Base-by-base conservation (phyloP, 805 yeast genomes). In the Blastobotrys attinorum region DNA sequence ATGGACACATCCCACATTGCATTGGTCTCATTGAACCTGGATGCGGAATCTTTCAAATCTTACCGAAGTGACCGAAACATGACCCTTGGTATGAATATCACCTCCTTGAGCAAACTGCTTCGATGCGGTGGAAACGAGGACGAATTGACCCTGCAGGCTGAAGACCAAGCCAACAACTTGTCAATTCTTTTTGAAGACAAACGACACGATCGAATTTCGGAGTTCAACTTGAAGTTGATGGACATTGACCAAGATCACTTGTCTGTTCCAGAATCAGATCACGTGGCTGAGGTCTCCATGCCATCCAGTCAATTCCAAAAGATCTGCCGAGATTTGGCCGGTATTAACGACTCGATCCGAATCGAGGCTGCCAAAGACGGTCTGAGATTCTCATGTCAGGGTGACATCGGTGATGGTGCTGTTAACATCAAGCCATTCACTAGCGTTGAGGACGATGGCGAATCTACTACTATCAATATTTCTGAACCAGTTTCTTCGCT, bases 1-100 rank as follows among this genome's bases (percentile, higher is more conserved):
- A 92, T 92, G 54, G 98, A 92, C 67, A 94, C 88, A 62, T 88
- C 98, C 22, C 86, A 97, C 73, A 96, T 92, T 47, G 76, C 89
- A 51, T 75, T 92, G 52, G 96, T 90, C 33, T 83, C 95, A 17
- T 71, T 92, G 50, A 77, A 85, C 55, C 82, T 92, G 53, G 95
- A 94, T 47, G 78, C 81, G 50, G 89, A 84, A 48, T 89, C 95
- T 10, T 92, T 92, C 70, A 73, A 78, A 48, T 90, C 83, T 55
- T 92, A 84, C 72, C 82, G 98, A 73, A 89, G 97, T 68, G 98
- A 92, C 69, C 81, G 92, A 61, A 87, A 85, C 54, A 73, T 89
- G 56, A 87, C 96, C 5, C 75, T 92, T 52, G 98, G 98, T 54
- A 73, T 90, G 57, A 96, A 92, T 65, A 72, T 92, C 58, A 81